A percentile compares a stretch with the other conserved stretches of the same genome.
These are phyloP conservation scores for Calophaca sinica DNA, from an alignment of 306 rosid species.

Conservation along the genomic window DNA sequence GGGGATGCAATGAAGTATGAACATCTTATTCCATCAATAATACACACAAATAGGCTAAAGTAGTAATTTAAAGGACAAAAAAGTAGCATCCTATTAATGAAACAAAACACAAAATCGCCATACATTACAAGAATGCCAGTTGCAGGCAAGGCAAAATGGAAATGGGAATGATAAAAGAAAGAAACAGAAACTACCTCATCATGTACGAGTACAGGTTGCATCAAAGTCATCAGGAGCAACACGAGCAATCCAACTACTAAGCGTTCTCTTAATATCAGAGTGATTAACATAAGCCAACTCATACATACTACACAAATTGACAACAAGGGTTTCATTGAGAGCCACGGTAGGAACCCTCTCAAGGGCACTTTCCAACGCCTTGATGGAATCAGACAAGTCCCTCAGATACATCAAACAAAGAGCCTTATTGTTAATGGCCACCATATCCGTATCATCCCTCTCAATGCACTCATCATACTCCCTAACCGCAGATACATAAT, in stretches of 20 bases:
- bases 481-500: conserved; percentile 91
- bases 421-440: conserved; percentile 86
- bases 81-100: conserved; percentile 27
- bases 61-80: neutral
- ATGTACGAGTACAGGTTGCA: conserved; percentile 75
- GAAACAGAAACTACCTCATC: conserved; percentile 56
- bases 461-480: conserved; percentile 91
- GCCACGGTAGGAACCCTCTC: conserved; percentile 93
- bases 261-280: conserved; percentile 85
- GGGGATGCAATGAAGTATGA: conserved; percentile 10
- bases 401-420: conserved; percentile 92
- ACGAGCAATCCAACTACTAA: conserved; percentile 91
- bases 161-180: neutral
- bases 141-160: too few relatives aligned
- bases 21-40: conserved; percentile 17
- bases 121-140: conserved; percentile 35
- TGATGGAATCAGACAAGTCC: conserved; percentile 93
- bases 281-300: conserved; percentile 97
- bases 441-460: conserved; percentile 69
- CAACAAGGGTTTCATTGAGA: conserved; percentile 80
- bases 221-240: conserved; percentile 98
- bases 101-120: conserved; percentile 32
- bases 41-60: conserved; percentile 11
- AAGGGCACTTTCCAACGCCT: conserved; percentile 84
- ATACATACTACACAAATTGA: conserved; percentile 94